phyloP scores from a whole-genome alignment of 2,329 filamentous ascomycete species.

The Pseudogymnoascus sp. region DNA sequence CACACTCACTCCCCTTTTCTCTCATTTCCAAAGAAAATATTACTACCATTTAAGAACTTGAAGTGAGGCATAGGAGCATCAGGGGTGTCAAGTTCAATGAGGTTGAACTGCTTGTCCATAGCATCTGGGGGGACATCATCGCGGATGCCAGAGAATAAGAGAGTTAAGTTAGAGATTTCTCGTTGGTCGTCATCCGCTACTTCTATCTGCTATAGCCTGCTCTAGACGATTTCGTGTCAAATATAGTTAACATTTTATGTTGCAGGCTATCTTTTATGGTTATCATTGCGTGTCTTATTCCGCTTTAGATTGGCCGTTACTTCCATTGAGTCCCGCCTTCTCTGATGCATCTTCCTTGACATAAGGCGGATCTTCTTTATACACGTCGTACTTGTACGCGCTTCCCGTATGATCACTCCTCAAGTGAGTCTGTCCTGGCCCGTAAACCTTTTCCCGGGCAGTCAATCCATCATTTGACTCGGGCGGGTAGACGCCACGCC shows the following conservation, averaged over 20 bases:
- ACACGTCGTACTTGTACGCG: conserved; percentile 54
- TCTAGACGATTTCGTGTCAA: background rate
- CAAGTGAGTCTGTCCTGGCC: conserved; percentile 47
- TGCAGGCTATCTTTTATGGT: background rate
- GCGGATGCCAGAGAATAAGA: background rate
- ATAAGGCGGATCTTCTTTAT: conserved; percentile 43
- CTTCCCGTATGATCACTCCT: conserved; percentile 51
- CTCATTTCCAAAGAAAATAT: background rate
- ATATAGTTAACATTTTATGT: background rate
- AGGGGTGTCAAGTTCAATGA: background rate
- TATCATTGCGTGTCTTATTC: background rate
- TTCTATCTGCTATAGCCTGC: background rate
- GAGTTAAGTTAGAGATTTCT: background rate
- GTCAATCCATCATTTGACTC: conserved; percentile 35
- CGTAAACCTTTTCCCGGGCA: conserved; percentile 54
- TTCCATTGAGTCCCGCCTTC: background rate
- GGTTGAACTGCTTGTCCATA: background rate
- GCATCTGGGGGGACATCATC: background rate
- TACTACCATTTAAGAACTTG: background rate
- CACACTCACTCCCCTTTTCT: background rate
- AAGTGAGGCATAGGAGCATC: background rate
- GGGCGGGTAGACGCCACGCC: conserved; percentile 42
- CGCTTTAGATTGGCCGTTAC: background rate
- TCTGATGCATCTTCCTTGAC: conserved; percentile 32
- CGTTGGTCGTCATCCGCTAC: conserved; percentile 3